Conservation (phyloP, 495 filamentous ascomycete genomes). For the Hypoxylon fuscum region DNA sequence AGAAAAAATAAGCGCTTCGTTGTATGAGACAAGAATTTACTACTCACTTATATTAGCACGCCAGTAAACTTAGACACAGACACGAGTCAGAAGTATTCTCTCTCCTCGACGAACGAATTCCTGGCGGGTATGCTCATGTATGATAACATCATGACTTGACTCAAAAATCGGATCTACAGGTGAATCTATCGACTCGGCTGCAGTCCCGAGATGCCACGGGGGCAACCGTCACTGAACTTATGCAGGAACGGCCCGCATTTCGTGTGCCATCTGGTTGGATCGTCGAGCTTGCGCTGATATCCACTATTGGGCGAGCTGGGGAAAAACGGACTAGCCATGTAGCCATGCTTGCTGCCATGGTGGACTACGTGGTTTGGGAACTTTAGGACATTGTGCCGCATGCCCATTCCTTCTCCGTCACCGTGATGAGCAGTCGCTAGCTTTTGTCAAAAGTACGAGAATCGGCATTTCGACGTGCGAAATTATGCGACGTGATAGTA, state of each 20-base stretch:
- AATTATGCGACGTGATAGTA: conserved; percentile 14
- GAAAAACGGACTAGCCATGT: conserved; percentile 1
- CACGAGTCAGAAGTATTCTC: conserved; percentile 14
- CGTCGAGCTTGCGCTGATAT: conserved; percentile 13
- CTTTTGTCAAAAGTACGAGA: background rate
- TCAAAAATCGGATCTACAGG: conserved; percentile 36
- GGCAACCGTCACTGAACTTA: conserved; percentile 23
- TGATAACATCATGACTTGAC: conserved; percentile 35
- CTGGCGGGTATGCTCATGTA: conserved; percentile 15
- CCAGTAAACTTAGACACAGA: background rate
- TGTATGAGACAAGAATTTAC: conserved; percentile 5
- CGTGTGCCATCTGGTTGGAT: conserved; percentile 36
- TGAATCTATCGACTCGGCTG: conserved; percentile 34
- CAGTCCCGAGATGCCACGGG: conserved; percentile 23
- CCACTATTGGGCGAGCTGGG: conserved; percentile 11
- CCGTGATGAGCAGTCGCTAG: conserved; percentile 9
- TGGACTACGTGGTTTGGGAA: conserved; percentile 16
- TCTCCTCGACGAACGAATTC: background rate
- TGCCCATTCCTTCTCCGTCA: conserved; percentile 13
- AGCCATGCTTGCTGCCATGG: background rate
- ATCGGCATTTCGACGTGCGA: conserved; percentile 8
- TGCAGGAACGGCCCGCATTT: conserved; percentile 43
- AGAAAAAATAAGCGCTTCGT: conserved; percentile 19
- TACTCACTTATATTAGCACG: background rate
- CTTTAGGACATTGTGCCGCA: conserved; percentile 4